phyloP scores from a whole-genome alignment of 768 basidiomycete species.

The Leccinum arenicola region DNA sequence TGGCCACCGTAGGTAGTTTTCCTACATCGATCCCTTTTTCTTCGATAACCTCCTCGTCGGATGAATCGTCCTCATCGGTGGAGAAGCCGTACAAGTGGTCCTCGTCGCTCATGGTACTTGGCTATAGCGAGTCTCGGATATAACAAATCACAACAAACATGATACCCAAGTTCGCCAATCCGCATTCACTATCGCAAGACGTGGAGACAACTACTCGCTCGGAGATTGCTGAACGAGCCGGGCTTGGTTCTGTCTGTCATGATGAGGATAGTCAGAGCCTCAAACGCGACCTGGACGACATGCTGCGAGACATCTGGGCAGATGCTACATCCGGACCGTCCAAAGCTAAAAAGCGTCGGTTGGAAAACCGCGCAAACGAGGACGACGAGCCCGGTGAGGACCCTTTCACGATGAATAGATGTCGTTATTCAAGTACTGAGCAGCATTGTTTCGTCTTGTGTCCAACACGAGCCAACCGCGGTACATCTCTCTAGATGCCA shows the following conservation, averaged over 20 bases:
- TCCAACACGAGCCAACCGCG: constrained; percentile 34
- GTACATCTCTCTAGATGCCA: constrained; percentile 43
- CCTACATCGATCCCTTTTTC: constrained; percentile 63
- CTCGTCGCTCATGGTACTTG: constrained; percentile 29
- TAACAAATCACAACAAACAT: constrained; percentile 28
- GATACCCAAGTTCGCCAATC: constrained; percentile 45
- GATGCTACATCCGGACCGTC: neutral
- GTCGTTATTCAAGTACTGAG: neutral
- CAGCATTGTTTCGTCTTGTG: constrained; percentile 48
- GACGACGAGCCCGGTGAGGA: constrained; percentile 1
- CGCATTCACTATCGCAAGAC: constrained; percentile 38
- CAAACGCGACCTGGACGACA: constrained; percentile 20
- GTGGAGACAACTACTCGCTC: constrained; percentile 37
- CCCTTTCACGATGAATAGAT: neutral
- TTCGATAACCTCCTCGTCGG: constrained; percentile 68
- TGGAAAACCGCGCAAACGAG: neutral
- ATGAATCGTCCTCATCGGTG: constrained; percentile 71
- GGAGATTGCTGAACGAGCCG: constrained; percentile 21
- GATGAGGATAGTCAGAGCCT: constrained; percentile 13
- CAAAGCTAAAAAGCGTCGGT: neutral
- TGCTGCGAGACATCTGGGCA: constrained; percentile 24
- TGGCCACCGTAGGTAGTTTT: constrained; percentile 82
- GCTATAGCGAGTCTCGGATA: neutral
- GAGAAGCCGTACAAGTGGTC: constrained; percentile 70
- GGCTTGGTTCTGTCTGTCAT: neutral